A percentile compares a stretch with the other conserved stretches of the same genome.
Evolutionary conservation across 176 grass and related monocot genomes (phyloP).

Genomic region (Oryza nivara): DNA sequence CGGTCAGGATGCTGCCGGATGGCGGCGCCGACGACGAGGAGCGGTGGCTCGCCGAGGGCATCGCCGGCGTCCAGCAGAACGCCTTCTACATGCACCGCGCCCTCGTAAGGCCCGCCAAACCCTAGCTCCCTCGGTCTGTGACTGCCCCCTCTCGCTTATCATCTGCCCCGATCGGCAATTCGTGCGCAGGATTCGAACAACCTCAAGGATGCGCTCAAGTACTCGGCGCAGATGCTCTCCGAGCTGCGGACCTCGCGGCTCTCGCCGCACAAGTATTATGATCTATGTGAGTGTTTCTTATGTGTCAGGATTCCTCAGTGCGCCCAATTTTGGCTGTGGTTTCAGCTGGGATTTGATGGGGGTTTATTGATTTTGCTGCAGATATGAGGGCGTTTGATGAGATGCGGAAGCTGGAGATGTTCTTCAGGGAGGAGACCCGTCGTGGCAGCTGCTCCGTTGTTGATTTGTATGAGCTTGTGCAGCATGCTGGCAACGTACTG

Average conservation of each 20-base stretch:
- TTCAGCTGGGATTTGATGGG: conserved; percentile 23
- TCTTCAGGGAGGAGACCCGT: conserved; percentile 91
- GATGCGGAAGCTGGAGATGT: conserved; percentile 97
- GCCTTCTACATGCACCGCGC: conserved; percentile 99
- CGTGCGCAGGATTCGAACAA: conserved; percentile 84
- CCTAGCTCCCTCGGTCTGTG: conserved; percentile 29
- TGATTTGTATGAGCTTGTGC: conserved; percentile 93
- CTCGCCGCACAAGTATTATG: conserved; percentile 96
- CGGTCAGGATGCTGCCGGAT: conserved; percentile 65
- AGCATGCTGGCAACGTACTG: conserved; percentile 91
- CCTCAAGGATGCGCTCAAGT: conserved; percentile 96
- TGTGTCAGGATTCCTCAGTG: not conserved
- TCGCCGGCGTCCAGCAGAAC: conserved; percentile 97
- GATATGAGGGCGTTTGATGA: conserved; percentile 99
- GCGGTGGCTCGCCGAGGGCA: conserved; percentile 96
- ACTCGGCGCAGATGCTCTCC: conserved; percentile 99
- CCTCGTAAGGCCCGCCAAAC: conserved; percentile 57
- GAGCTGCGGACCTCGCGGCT: conserved; percentile 94
- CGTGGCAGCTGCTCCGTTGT: conserved; percentile 84
- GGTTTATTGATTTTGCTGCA: conserved; percentile 38
- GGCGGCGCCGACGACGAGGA: conserved; percentile 83
- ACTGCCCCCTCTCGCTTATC: conserved; percentile 14
- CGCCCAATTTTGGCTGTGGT: conserved; percentile 15
- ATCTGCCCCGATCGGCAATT: conserved; percentile 35
- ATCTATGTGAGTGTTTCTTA: conserved; percentile 70